Base-by-base conservation (phyloP, 495 filamentous ascomycete species). In the Lepraria neglecta region DNA sequence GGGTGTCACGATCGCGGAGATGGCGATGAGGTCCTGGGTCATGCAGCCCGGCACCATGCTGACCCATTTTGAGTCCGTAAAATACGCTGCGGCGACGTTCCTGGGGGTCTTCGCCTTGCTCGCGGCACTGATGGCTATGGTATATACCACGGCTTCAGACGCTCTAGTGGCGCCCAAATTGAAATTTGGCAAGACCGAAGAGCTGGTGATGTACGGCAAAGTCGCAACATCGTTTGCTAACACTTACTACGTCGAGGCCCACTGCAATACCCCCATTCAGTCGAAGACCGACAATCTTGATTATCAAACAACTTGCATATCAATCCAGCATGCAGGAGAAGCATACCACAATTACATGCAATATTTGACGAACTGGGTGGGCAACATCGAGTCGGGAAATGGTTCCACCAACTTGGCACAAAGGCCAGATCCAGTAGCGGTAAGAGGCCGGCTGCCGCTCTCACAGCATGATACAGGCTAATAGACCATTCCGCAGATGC, bases 101-200 rank as follows among this genome's bases (percentile, higher is more conserved):
- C 71, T 90, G 17, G 87, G 87, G 0, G 52, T 70, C 0, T 68
- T 88, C 4, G 75, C 83, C 0, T 66, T 91, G 58, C 69, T 79
- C 33, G 82, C 80, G 3, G 80, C 87, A 0, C 47, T 90, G 28
- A 75, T 81, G 3, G 81, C 84, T 10, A 82, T 85, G 74, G 71
- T 90, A 9, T 92, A 90, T 66, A 88, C 87, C 2, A 87, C 87
- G 9, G 87, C 88, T 0, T 84, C 85, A 0, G 83, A 88, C 65
- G 83, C 86, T 4, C 67, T 91, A 76, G 86, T 91, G 0, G 77
- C 85, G 24, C 88, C 88, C 11, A 82, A 84, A 62, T 74, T 90
- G 2, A 79, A 75, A 31, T 78, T 76, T 63, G 79, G 81, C n/a
- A 63, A 71, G 1, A 72, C 73, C 67, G 64, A 83, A 38, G 31